A percentile compares a stretch with the other conserved stretches of the same genome.
Evolutionary conservation across 2,329 filamentous ascomycete species (phyloP).

Genomic region (Penicillium sp.): DNA sequence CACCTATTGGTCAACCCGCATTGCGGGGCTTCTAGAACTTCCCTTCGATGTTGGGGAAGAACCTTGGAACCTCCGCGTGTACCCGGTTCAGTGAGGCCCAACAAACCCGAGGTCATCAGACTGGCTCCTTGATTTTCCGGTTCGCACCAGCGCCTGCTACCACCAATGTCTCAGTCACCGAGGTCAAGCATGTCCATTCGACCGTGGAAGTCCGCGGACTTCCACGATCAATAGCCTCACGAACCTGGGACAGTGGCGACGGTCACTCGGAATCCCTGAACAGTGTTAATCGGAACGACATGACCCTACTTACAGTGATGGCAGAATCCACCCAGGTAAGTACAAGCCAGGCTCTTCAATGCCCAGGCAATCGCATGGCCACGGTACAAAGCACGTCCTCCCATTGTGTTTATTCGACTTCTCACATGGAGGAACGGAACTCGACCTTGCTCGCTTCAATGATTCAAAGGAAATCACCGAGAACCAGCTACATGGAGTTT

Average conservation of each 20-base stretch:
- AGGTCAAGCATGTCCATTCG: constrained; percentile 13
- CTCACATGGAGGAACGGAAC: background rate
- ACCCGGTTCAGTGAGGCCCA: constrained; percentile 9
- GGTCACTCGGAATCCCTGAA: constrained; percentile 9
- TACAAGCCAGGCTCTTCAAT: background rate
- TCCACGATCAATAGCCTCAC: constrained; percentile 19
- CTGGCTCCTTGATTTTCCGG: constrained; percentile 13
- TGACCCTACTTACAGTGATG: background rate
- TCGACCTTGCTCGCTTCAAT: background rate
- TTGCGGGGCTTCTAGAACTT: constrained; percentile 4
- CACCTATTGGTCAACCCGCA: constrained; percentile 1
- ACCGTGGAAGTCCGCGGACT: too few relatives aligned
- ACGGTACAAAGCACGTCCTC: background rate
- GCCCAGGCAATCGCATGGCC: background rate
- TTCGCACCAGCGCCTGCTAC: constrained; percentile 13
- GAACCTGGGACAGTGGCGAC: constrained; percentile 21
- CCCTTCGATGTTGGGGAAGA: constrained; percentile 3
- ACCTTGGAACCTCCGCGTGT: constrained; percentile 10
- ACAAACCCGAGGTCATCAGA: constrained; percentile 18
- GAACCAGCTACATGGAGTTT: too few relatives aligned
- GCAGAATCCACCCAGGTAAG: background rate
- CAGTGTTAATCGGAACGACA: background rate
- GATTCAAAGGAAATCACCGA: background rate
- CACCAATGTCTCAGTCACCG: constrained; percentile 17
- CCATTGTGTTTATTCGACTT: background rate